Evolutionary conservation across 202 grass and related monocot species (phyloP), one percentile per base, ranked within the genome.

Genomic region (Panicum hallii): DNA sequence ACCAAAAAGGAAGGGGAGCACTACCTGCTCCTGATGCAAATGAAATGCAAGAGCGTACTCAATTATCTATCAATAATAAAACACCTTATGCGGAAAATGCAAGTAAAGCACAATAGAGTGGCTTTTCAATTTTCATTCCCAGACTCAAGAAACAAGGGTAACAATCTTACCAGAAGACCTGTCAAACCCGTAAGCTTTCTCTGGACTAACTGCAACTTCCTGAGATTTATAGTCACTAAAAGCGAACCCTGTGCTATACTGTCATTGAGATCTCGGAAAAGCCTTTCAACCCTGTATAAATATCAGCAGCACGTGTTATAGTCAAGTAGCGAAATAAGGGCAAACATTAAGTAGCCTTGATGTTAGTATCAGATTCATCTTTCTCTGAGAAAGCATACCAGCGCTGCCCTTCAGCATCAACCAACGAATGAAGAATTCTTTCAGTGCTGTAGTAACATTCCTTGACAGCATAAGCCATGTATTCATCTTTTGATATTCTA

Each of bases 401-500:
- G 73, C 71, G 91, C 74, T 93, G 87, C 70, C 93, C 96, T 96
- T 99, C 96, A 89, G 60, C 93, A 43, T 95, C 93, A 84, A 99
- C 89, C 73, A 99, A 89, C 65, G 86, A 91, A 23, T 82, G 73
- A 15, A 99, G 88, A 91, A 99, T 96, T 78, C 62, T 92, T 91
- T 99, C 93, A 34, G 88, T 42, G 65, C 90, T 94, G 74, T 94
- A 91, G 65, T 95, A 99, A 53, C 90, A 94, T 87, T 99, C 96
- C 79, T 91, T 93, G 76, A 99, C 91, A 38, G 96, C 96, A 88
- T 94, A 99, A 56, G 93, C 96, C 96, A 99, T 99, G 88, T 99
- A 99, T 83, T 90, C 85, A 73, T 99, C 91, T 87, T 90, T 99
- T 43, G 87, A 87, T 84, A 99, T 99, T 94, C 86, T 90, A 72